A percentile compares a stretch with the other conserved stretches of the same genome.
Evolutionary conservation across 345 rosid species (phyloP).

Genomic region (Populus deltoides): DNA sequence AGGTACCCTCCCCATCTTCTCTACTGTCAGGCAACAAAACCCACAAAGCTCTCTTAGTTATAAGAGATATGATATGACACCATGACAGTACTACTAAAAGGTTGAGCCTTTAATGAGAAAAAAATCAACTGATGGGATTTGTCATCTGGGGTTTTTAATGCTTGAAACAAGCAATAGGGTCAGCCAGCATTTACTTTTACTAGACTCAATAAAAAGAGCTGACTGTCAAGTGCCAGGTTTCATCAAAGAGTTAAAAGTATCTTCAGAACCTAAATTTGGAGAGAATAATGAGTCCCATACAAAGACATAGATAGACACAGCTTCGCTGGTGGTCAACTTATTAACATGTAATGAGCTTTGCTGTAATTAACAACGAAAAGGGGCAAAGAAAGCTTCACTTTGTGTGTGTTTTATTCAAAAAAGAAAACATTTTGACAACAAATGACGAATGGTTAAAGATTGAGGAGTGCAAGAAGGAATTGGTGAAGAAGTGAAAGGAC

Average conservation of each 20-base stretch:
- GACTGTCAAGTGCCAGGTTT: constrained; percentile 4
- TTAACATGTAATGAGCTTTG: background rate
- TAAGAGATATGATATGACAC: too few relatives aligned
- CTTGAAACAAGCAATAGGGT: background rate
- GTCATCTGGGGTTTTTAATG: background rate
- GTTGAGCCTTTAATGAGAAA: background rate
- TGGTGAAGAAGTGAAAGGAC: too few relatives aligned
- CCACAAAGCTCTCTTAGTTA: background rate
- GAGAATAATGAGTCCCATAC: background rate
- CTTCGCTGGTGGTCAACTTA: background rate
- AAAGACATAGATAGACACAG: background rate
- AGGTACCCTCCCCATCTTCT: constrained; percentile 30
- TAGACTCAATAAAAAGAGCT: background rate
- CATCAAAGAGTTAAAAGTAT: background rate
- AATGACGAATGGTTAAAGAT: too few relatives aligned
- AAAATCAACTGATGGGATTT: constrained; percentile 16
- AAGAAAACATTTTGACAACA: too few relatives aligned
- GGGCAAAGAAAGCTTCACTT: background rate
- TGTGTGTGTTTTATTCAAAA: background rate
- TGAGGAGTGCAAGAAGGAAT: too few relatives aligned
- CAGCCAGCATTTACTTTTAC: constrained; percentile 13
- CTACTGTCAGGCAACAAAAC: background rate
- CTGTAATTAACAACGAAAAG: too few relatives aligned
- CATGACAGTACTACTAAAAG: background rate
- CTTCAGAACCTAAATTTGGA: background rate